Evolutionary conservation across 768 basidiomycete species (phyloP), one percentile per base, ranked within the genome.

Genomic region (Obba rivulosa): DNA sequence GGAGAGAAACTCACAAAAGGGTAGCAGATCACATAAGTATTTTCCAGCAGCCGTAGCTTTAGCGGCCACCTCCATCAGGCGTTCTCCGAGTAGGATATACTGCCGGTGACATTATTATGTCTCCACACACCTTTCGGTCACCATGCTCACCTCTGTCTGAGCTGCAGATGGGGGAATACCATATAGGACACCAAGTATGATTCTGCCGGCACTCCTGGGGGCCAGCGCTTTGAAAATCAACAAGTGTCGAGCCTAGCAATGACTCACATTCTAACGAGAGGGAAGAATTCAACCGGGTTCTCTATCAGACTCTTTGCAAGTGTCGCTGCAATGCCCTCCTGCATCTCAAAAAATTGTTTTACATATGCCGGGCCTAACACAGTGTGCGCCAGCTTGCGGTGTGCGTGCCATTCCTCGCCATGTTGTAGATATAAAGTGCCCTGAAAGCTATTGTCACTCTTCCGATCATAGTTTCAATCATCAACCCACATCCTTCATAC

Each of bases 81-180:
- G 55, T 22, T 75, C 68, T 0, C 72, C 74, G 4, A 70, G 57
- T 0, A 56, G 46, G 24, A 80, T 61, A 51, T 69, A 72, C 8
- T 76, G 70, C 28, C 51, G 78, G 20, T 20, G 28, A 44, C 21
- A 4, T 44, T 11, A 34, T 25, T 44, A 25, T n/a, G 13, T 13
- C 28, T 13, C 13, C 8, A 34, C 43, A 34, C 28, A 21, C 43
- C 16, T 34, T 11, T 31, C 31, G 31, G 16, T 25, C 17, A 17
- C 3, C 8, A 8, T 7, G 18, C 48, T 18, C 18, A 54, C 53
- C 45, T 54, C 49, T 17, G 23, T 35, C 20, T 54, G 45, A 3
- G 53, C 53, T 8, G 41, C 40, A 18, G 37, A 17, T 9, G 43
- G 36, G 1, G 41, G 25, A 2, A 54, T 21, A 1, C 53, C 53